Evolutionary conservation across 352 stramenopile species (phyloP).

Genomic region (Phytophthora europaea): DNA sequence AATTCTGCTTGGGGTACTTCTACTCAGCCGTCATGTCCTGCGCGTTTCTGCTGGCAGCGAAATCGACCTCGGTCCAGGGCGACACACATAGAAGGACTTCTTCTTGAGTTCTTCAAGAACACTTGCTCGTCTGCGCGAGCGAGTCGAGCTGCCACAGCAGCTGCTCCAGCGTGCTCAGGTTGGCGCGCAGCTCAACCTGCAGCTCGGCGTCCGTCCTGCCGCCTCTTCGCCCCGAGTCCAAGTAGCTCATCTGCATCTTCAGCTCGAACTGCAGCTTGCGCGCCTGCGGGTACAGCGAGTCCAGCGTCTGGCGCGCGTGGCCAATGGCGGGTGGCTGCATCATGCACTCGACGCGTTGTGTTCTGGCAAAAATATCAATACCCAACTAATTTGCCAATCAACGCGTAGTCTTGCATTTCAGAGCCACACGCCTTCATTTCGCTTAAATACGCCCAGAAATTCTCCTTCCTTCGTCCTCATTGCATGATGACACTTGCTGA

Average conservation of each 20-base stretch:
- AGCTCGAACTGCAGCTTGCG: constrained; percentile 90
- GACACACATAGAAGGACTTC: too few relatives aligned
- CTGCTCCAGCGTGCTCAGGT: constrained; percentile 78
- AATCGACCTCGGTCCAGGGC: too few relatives aligned
- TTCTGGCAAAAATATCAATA: not conserved
- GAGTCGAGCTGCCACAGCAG: constrained; percentile 88
- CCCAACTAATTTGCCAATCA: too few relatives aligned
- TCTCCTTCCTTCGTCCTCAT: too few relatives aligned
- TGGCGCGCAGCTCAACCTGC: constrained; percentile 73
- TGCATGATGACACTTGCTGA: too few relatives aligned
- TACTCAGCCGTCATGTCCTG: too few relatives aligned
- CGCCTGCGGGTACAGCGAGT: constrained; percentile 82
- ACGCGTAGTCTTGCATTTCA: too few relatives aligned
- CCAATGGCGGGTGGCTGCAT: not conserved
- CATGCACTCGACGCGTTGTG: not conserved
- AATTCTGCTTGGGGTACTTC: too few relatives aligned
- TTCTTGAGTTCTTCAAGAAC: too few relatives aligned
- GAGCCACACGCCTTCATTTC: too few relatives aligned
- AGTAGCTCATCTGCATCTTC: constrained; percentile 91
- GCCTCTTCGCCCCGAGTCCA: constrained; percentile 70
- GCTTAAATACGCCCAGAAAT: too few relatives aligned
- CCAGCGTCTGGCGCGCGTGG: constrained; percentile 50
- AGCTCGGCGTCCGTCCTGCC: constrained; percentile 67
- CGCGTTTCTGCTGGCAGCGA: too few relatives aligned
- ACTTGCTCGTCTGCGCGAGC: constrained; percentile 66